Base-by-base conservation (phyloP, 805 yeast genomes). In the Peterozyma toletana region DNA sequence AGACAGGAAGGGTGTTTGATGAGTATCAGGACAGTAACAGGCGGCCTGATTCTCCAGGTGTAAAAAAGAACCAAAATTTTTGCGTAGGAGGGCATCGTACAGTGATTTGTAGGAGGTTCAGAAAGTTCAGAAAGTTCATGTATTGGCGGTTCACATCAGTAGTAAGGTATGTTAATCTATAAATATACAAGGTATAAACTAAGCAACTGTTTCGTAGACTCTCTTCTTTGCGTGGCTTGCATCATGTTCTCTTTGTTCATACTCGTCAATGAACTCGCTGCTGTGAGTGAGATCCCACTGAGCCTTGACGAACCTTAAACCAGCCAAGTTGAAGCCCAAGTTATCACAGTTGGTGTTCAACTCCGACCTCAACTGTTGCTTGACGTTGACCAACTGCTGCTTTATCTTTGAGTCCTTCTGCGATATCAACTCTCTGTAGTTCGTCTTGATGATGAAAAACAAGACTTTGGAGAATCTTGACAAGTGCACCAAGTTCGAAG, bases 301-400 rank as follows among this genome's bases (percentile, higher is more conserved):
- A 37, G 73, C 77, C 57, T 79, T 81, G 47, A 86, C 62, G 53
- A 78, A 85, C 52, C 75, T 77, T 59, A 93, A 68, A 3, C 96
- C 97, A 48, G 86, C 90, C 15, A 87, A 69, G 56, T 93, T 93
- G 67, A 75, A 82, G 9, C 97, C 98, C 38, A 93, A 69, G 47
- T 77, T 82, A 38, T 73, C 68, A 13, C 75, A 67, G 16, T 78
- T 77, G 3, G 58, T 53, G 39, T 65, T 63, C 42, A 93, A 66
- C 43, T 78, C 76, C 1, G 44, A 52, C 49, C 96, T 73, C 44
- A 93, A 66, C 51, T 77, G 77, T 9, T 60, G 59, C 54, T 83
- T 83, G 38, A 91, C 84, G 27, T 67, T 67, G 29, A 75, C 72
- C 39, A 93, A 67, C 53, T 81, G 86, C 42, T 71, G 70, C 57